Base-by-base conservation (phyloP, 148 eudicot species). In the Euryodendron excelsum region DNA sequence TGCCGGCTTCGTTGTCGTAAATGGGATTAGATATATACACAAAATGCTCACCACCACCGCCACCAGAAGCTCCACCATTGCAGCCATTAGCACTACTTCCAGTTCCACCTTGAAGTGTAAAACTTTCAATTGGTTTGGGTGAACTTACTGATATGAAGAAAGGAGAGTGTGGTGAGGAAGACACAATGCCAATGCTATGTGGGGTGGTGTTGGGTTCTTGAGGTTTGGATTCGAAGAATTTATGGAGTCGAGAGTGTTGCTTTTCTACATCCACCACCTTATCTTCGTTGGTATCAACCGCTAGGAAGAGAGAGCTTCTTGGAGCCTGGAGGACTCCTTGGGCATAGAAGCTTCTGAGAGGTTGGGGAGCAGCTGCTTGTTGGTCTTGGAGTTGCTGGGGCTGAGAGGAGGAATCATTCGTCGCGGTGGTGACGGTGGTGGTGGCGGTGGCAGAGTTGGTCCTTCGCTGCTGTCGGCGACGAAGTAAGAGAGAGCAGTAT, bases 11-110 rank as follows among this genome's bases (percentile, higher is more conserved):
- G 1, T 85, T 79, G 58, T 86, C 94, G 41, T 94, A 94, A 2
- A 94, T 88, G n/a, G 98, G 98, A 62, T 94, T 94, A 2, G 89
- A 94, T 17, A 94, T 92, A 88, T 89, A 92, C 56, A 94, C 85
- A 33, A 93, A 67, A 39, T 82, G 71, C 20, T 82, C 76, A 58
- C 60, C 60, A 11, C 65, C 45, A 28, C 44, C 74, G 23, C n/a
- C 21, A 18, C 77, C 9, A 17, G n/a, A n/a, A n/a, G n/a, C n/a
- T n/a, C 36, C 55, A 4, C 67, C 80, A 55, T 47, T 50, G 44
- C n/a, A 72, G 3, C 48, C 41, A 58, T 5, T 11, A 13, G 68
- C 20, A 37, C 36, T 55, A 30, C 30, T 13, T 10, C n/a, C n/a
- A n/a, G n/a, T n/a, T n/a, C 52, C 73, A 64, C 44, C 21, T 44